phyloP scores from a whole-genome alignment of 2,329 filamentous ascomycete genomes.

The Calonectria hongkongensis region DNA sequence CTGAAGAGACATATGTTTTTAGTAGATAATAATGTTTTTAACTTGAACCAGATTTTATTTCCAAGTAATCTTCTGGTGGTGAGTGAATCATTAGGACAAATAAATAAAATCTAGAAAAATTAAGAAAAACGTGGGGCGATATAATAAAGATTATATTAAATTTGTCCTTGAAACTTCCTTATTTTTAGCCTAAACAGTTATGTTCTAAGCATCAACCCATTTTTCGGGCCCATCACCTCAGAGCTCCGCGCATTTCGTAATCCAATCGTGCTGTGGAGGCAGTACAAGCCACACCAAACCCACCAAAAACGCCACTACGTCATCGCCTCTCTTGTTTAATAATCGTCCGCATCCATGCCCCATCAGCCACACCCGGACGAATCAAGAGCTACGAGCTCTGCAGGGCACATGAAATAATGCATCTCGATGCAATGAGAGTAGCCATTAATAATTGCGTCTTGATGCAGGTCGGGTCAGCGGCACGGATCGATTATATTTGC shows the following conservation, averaged over 20 bases:
- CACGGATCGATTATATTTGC: not conserved
- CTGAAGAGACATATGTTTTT: too few relatives aligned
- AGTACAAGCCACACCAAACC: not conserved
- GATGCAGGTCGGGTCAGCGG: not conserved
- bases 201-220: not conserved
- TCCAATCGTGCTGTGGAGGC: not conserved
- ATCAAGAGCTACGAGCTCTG: not conserved
- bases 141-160: not conserved
- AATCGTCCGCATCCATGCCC: not conserved
- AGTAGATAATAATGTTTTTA: too few relatives aligned
- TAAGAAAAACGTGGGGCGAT: too few relatives aligned
- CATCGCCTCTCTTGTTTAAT: not conserved
- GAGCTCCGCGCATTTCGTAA: not conserved
- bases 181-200: too few relatives aligned
- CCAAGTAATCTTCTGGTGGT: too few relatives aligned
- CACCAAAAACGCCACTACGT: not conserved
- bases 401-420: not conserved
- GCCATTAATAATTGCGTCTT: not conserved
- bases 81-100: too few relatives aligned
- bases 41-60: too few relatives aligned
- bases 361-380: not conserved
- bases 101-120: not conserved
- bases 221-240: slow-evolving; percentile 5
- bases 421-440: not conserved
- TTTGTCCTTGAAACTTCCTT: too few relatives aligned